A percentile compares a stretch with the other conserved stretches of the same genome.
phyloP scores from a whole-genome alignment of 2,329 filamentous ascomycete species.

The Fusarium sp. region DNA sequence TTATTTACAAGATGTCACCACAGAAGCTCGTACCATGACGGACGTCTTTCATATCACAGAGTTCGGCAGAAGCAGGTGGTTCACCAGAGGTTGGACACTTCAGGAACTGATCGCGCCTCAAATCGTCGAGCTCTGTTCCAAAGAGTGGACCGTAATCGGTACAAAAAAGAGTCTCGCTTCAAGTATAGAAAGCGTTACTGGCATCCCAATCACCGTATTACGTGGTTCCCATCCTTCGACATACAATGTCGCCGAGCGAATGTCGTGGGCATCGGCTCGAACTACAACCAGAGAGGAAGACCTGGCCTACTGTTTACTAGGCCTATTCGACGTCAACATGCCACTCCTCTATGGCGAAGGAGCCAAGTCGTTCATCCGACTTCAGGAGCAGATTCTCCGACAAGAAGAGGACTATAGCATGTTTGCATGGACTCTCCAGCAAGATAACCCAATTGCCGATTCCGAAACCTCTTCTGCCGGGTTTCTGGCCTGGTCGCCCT shows the following conservation, averaged over 20 bases:
- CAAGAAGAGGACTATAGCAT: constrained; percentile 22
- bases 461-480: not conserved
- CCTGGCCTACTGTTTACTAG: constrained; percentile 10
- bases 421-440: constrained; percentile 13
- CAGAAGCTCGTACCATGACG: not conserved
- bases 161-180: constrained; percentile 14
- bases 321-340: constrained; percentile 21
- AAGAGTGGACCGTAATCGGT: constrained; percentile 5
- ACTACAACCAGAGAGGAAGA: constrained; percentile 22
- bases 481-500: constrained; percentile 10
- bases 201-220: constrained; percentile 13
- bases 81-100: constrained; percentile 14
- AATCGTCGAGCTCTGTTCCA: constrained; percentile 11
- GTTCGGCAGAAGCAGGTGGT: constrained; percentile 10
- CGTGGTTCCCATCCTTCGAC: not conserved
- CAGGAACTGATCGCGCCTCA: constrained; percentile 21
- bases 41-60: not conserved
- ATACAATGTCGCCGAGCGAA: constrained; percentile 8
- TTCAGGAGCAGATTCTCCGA: constrained; percentile 18
- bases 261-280: constrained; percentile 24
- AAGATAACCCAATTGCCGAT: not conserved
- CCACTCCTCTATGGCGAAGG: constrained; percentile 16
- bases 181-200: not conserved
- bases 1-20: constrained; percentile 16
- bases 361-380: constrained; percentile 5